A percentile compares a stretch with the other conserved stretches of the same genome.
These are phyloP conservation scores for Eutrema salsugineum DNA, from an alignment of 441 rosid genomes.

Conservation along the genomic window DNA sequence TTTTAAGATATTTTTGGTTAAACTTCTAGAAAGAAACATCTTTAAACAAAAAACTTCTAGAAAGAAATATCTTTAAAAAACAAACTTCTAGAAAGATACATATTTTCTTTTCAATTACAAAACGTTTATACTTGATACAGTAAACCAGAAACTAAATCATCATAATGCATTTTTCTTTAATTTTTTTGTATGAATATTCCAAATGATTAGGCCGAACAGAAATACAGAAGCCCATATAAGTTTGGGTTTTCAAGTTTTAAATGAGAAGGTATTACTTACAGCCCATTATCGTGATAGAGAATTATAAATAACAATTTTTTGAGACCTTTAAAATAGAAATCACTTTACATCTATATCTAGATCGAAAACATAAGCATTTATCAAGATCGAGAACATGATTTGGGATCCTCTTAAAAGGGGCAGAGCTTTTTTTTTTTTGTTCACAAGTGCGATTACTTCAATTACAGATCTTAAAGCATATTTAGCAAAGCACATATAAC, in stretches of 20 bases:
- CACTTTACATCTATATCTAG: no score
- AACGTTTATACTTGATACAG: neutral
- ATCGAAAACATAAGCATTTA: no score
- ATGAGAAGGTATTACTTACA: no score
- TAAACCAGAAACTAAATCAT: neutral
- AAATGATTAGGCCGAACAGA: neutral
- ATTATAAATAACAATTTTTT: no score
- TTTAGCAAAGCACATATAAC: neutral
- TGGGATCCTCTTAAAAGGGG: no score
- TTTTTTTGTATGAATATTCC: neutral
- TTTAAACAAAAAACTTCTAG: neutral
- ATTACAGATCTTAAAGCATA: neutral
- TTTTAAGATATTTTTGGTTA: slow-evolving; percentile 9
- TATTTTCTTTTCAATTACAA: neutral
- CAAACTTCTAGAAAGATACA: no score
- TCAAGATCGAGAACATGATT: no score
- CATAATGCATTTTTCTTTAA: no score
- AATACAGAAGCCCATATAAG: neutral
- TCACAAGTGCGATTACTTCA: no score
- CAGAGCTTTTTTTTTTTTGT: no score
- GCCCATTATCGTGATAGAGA: no score
- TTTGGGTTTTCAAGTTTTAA: neutral
- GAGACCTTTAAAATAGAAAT: no score
- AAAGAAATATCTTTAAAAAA: neutral
- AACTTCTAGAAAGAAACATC: neutral